Conservation (phyloP, 139 green algal species). For the Chlamydomonas sp. region DNA sequence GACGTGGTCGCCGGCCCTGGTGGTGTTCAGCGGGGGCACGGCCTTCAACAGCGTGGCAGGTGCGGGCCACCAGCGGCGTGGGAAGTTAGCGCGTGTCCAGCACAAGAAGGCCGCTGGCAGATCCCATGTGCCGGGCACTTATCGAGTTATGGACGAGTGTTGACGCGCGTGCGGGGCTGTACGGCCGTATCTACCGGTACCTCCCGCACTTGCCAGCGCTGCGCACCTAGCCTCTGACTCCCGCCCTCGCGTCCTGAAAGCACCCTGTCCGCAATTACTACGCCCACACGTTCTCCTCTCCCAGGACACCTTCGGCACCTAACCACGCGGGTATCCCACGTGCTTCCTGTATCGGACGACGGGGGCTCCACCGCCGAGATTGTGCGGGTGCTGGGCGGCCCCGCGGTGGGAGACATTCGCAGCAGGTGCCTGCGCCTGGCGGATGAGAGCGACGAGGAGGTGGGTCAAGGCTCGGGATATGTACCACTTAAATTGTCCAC, state of each 20-base stretch:
- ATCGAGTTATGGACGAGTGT: no score
- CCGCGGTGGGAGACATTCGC: conserved; percentile 97
- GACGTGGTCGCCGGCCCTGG: conserved; percentile 59
- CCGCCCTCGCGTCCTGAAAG: not conserved
- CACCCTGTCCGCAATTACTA: not conserved
- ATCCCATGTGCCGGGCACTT: no score
- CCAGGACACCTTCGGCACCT: conserved; percentile 72
- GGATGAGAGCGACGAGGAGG: conserved; percentile 89
- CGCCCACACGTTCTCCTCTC: not conserved
- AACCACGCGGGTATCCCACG: conserved; percentile 89
- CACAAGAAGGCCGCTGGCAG: no score
- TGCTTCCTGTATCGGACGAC: conserved; percentile 97
- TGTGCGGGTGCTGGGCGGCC: conserved; percentile 95
- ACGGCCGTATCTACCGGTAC: no score
- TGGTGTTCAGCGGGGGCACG: conserved; percentile 96
- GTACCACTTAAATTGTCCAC: not conserved
- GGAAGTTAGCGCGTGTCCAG: not conserved
- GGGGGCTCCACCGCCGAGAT: conserved; percentile 98
- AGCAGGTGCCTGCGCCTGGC: conserved; percentile 94
- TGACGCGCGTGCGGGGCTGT: no score
- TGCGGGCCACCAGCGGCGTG: not conserved
- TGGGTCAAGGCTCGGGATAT: conserved; percentile 5
- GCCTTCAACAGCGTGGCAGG: conserved; percentile 97
- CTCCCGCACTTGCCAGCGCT: no score
- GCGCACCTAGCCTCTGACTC: no score